Percentiles rank a stretch among this genome's conserved stretches.
phyloP scores from a whole-genome alignment of 2,329 filamentous ascomycete genomes.

The Curvularia eragrostidis region DNA sequence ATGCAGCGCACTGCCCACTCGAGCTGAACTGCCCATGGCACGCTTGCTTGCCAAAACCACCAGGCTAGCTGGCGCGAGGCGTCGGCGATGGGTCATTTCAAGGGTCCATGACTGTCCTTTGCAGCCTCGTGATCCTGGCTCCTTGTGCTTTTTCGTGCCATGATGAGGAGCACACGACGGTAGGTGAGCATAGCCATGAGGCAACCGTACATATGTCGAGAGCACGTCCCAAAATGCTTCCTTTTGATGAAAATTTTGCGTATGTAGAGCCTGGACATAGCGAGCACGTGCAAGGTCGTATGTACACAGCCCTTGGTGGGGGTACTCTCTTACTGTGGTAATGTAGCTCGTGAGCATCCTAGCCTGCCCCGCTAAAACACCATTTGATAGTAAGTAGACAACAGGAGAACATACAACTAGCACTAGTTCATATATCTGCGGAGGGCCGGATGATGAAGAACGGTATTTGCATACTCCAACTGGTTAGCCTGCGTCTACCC shows the following conservation, averaged over 20 bases:
- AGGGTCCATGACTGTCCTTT: constrained; percentile 4
- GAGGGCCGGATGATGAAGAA: background rate
- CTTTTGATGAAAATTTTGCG: background rate
- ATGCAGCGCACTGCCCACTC: background rate
- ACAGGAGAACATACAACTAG: background rate
- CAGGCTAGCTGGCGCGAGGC: background rate
- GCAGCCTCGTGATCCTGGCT: background rate
- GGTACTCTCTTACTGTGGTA: background rate
- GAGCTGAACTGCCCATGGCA: background rate
- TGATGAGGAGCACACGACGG: background rate
- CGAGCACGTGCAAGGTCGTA: background rate
- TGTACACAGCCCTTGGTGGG: too few species aligned
- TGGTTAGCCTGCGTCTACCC: background rate
- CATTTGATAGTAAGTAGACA: background rate
- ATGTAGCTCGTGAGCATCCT: background rate
- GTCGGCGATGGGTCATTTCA: background rate
- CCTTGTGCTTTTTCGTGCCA: background rate
- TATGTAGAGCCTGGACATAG: background rate
- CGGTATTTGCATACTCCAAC: background rate
- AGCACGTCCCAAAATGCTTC: background rate
- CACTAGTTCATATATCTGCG: background rate
- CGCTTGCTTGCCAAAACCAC: background rate
- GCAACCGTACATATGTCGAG: background rate
- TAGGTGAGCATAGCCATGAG: background rate
- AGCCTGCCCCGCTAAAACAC: background rate